phyloP scores from a whole-genome alignment of 2,329 filamentous ascomycete species.

The Fusarium zealandicum region DNA sequence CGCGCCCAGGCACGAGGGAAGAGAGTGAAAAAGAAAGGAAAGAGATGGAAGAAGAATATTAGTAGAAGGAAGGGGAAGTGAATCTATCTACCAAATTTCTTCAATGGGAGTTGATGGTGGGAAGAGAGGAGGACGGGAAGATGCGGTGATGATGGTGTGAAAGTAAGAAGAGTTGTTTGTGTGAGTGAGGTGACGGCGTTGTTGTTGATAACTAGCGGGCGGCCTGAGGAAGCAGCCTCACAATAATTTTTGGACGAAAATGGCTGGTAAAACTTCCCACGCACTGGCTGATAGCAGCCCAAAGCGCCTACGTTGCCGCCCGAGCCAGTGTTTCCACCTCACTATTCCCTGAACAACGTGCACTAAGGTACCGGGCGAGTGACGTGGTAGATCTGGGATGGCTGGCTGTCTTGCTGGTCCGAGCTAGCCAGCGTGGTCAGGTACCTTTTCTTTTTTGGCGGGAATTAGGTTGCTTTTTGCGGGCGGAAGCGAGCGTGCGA shows the following conservation, averaged over 20 bases:
- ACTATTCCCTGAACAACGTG: constrained; percentile 31
- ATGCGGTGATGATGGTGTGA: constrained; percentile 17
- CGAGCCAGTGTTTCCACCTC: constrained; percentile 29
- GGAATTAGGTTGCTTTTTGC: constrained; percentile 1
- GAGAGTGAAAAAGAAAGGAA: constrained; percentile 1
- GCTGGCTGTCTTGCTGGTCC: constrained; percentile 14
- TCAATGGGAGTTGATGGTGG: constrained; percentile 16
- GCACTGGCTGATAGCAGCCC: constrained; percentile 20
- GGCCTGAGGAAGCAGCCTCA: constrained; percentile 19
- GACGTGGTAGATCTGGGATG: constrained; percentile 36
- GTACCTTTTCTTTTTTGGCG: background rate
- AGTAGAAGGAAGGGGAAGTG: constrained; percentile 4
- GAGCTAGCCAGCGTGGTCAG: constrained; percentile 3
- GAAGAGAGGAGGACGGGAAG: constrained; percentile 9
- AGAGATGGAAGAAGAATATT: constrained; percentile 6
- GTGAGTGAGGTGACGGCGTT: constrained; percentile 3
- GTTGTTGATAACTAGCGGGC: constrained; percentile 6
- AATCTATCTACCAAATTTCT: constrained; percentile 20
- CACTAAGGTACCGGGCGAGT: constrained; percentile 25
- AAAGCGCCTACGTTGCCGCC: constrained; percentile 13
- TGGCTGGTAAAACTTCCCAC: constrained; percentile 6
- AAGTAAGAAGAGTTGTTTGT: constrained; percentile 19
- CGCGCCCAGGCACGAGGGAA: constrained; percentile 26
- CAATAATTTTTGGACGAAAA: background rate
- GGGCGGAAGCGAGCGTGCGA: background rate